phyloP scores from a whole-genome alignment of 345 rosid genomes.

The Dimocarpus longan region DNA sequence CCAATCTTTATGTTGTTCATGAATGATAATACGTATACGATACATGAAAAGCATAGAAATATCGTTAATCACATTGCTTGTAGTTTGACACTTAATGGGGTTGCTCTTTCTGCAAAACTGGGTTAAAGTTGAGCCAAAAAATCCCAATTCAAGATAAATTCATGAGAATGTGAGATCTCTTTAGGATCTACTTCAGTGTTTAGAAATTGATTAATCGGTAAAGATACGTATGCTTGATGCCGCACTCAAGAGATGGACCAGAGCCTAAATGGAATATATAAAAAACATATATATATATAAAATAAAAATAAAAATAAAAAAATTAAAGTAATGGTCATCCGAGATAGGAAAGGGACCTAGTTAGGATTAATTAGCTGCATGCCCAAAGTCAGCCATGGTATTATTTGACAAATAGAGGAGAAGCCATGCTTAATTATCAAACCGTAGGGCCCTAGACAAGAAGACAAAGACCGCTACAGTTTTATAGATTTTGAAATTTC shows the following conservation, averaged over 20 bases:
- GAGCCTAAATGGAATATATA: too few species aligned
- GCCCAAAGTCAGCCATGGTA: conserved; percentile 27
- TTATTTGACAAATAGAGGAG: neutral
- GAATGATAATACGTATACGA: neutral
- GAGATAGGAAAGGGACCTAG: conserved; percentile 6
- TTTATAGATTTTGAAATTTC: neutral
- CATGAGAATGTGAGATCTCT: too few species aligned
- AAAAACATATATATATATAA: neutral
- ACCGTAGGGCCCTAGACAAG: conserved; percentile 10
- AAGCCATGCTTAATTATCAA: conserved; percentile 17
- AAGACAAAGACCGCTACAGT: conserved; percentile 7
- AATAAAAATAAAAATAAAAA: too few species aligned
- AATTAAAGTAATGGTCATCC: neutral
- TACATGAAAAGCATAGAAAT: neutral
- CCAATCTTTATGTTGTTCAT: too few species aligned
- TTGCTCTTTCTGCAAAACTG: too few species aligned
- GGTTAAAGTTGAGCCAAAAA: too few species aligned
- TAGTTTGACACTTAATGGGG: neutral
- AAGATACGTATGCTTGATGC: too few species aligned
- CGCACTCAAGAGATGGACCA: too few species aligned
- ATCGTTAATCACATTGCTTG: neutral
- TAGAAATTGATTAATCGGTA: too few species aligned
- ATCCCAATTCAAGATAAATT: too few species aligned
- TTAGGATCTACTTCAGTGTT: too few species aligned
- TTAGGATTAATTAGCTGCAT: conserved; percentile 21